Evolutionary conservation across 1,284 basidiomycete species (phyloP), one percentile per base, ranked within the genome.

Genomic region (Lentinula novae-zelandiae): DNA sequence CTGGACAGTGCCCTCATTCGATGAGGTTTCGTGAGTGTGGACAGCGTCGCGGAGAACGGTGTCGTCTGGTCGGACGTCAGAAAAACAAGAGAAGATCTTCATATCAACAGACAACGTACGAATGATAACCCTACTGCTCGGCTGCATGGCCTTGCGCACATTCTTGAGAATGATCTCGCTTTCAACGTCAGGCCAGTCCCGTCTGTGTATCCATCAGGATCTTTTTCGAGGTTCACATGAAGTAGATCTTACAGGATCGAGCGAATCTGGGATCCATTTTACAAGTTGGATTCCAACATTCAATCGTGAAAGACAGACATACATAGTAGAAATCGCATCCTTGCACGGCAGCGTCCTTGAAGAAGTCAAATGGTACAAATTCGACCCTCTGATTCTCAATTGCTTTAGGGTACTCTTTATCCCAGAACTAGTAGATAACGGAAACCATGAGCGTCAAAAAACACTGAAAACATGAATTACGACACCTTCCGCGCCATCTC

Each of bases 261-360:
- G 20, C 53, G 51, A 22, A 65, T 52, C 64, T 65, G 12, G 15
- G 9, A 12, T 3, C 27, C 17, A 13, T 22, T 40, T 8, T 12
- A 10, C 5, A 10, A n/a, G 36, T 36, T 31, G 12, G 10, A n/a
- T 22, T 49, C 13, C 22, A 34, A 39, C 5, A 20, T 20, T 15
- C 31, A 48, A 57, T 17, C 15, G 13, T 38, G 33, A 48, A 53
- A 15, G 49, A 53, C 2, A 10, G 1, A 69, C 78, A 60, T 58
- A 81, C 81, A 64, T 80, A 80, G 64, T 81, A 83, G 9, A 78
- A 70, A 54, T 82, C 76, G 39, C 75, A 75, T 0, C 69, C 73
- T 17, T 66, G 60, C 15, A 77, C 72, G 1, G 80, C 79, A 17
- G 70, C 62, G 50, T 75, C 73, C 42, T 68, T 67, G 40, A 83